phyloP scores from a whole-genome alignment of 2,329 filamentous ascomycete species.

The Hypoxylon sp. region DNA sequence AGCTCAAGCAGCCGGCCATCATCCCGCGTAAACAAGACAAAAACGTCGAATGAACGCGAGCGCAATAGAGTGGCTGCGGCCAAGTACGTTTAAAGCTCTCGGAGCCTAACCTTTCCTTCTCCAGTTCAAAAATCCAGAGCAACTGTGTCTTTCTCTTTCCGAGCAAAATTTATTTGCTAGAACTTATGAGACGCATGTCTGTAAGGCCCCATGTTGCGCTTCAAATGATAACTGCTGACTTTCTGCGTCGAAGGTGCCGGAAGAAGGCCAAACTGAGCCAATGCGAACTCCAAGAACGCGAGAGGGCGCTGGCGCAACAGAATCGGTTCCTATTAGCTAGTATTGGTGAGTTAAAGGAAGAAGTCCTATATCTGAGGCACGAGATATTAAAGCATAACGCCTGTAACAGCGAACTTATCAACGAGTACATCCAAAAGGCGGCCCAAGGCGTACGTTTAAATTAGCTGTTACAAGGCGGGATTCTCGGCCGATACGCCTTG shows the following conservation, averaged over 20 bases:
- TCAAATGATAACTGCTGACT: not conserved
- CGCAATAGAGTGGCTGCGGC: not conserved
- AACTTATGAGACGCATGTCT: not conserved
- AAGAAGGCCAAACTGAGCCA: not conserved
- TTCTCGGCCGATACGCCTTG: not conserved
- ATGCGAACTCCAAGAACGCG: not conserved
- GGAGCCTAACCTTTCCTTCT: not conserved
- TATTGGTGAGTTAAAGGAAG: slow-evolving; percentile 4
- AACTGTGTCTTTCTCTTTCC: not conserved
- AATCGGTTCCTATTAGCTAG: not conserved
- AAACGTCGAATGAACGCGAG: not conserved
- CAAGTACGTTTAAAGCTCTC: not conserved
- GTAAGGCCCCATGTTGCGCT: not conserved
- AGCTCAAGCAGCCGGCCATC: not conserved
- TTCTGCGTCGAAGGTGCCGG: not conserved
- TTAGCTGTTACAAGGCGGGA: not conserved
- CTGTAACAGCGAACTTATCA: not conserved
- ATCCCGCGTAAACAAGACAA: not conserved
- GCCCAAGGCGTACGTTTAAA: not conserved
- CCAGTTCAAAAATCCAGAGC: not conserved
- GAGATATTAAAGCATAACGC: slow-evolving; percentile 1
- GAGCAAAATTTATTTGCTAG: not conserved
- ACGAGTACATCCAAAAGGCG: not conserved
- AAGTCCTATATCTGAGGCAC: not conserved
- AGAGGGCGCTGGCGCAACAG: not conserved